Conservation (phyloP, 1,284 basidiomycete genomes). For the Ustilago xerochloae region DNA sequence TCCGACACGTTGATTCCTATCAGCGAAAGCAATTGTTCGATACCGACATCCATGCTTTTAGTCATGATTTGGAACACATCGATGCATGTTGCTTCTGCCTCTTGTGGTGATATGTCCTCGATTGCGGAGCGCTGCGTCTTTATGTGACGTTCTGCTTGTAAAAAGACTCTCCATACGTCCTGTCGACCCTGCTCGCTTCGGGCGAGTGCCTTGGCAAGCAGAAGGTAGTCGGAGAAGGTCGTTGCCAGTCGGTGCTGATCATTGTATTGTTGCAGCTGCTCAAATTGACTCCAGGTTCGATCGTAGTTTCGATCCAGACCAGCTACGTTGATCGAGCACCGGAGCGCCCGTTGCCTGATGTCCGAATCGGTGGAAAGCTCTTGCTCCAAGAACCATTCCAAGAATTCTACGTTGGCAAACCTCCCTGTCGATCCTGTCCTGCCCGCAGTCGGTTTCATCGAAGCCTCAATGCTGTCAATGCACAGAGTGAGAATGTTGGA, state of each 20-base stretch:
- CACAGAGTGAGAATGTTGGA: neutral
- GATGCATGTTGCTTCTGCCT: slow-evolving; percentile 1
- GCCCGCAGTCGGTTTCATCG: neutral
- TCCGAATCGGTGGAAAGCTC: neutral
- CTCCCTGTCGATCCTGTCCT: slow-evolving; percentile 20
- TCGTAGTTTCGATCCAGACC: slow-evolving; percentile 13
- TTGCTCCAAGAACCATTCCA: slow-evolving; percentile 17
- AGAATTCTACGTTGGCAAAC: slow-evolving; percentile 14
- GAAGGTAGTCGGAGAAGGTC: slow-evolving; percentile 16
- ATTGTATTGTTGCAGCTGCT: slow-evolving; percentile 11
- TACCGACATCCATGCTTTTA: slow-evolving; percentile 8
- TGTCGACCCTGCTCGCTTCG: slow-evolving; percentile 16
- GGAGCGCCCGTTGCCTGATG: slow-evolving; percentile 10
- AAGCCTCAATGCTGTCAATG: slow-evolving; percentile 16
- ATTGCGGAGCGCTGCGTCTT: neutral
- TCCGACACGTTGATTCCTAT: slow-evolving; percentile 11
- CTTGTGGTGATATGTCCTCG: neutral
- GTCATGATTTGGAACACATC: slow-evolving; percentile 24
- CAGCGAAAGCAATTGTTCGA: slow-evolving; percentile 7
- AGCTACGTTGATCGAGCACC: slow-evolving; percentile 20
- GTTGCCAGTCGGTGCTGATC: neutral
- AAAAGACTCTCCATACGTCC: slow-evolving; percentile 15
- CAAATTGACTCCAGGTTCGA: slow-evolving; percentile 12
- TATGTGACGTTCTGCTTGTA: slow-evolving; percentile 11
- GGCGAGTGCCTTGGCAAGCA: slow-evolving; percentile 23